A percentile compares a stretch with the other conserved stretches of the same genome.
Evolutionary conservation across 495 filamentous ascomycete species (phyloP).

Genomic region (Mycothermus thermophilus): DNA sequence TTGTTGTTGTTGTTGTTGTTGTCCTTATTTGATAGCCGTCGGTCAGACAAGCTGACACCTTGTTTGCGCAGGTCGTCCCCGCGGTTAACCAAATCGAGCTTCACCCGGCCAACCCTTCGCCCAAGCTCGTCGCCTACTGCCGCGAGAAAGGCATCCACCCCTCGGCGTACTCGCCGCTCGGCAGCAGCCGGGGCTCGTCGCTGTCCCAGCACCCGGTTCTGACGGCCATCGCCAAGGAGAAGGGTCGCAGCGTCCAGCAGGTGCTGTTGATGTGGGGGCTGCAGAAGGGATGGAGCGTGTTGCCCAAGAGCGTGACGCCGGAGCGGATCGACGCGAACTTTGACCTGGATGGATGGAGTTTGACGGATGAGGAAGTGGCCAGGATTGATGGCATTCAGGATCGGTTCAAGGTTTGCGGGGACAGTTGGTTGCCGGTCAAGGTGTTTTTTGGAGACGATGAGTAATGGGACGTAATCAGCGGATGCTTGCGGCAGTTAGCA

Average conservation of each 20-base stretch:
- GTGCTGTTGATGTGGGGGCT: conserved; percentile 56
- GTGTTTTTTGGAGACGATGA: conserved; percentile 85
- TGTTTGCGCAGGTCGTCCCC: conserved; percentile 48
- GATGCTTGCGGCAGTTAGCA: too few species aligned
- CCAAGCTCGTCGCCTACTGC: conserved; percentile 65
- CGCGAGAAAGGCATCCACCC: conserved; percentile 52
- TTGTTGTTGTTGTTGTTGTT: too few species aligned
- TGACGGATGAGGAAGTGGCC: conserved; percentile 50
- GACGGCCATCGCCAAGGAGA: conserved; percentile 45
- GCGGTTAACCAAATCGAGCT: conserved; percentile 87
- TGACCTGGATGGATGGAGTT: conserved; percentile 49
- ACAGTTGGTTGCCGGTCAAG: conserved; percentile 58
- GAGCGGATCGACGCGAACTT: conserved; percentile 47
- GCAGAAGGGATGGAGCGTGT: conserved; percentile 58
- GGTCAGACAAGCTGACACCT: background rate
- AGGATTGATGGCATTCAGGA: conserved; percentile 49
- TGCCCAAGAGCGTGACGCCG: conserved; percentile 55
- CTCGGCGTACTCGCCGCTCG: conserved; percentile 56
- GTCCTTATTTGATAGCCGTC: background rate
- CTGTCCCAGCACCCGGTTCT: conserved; percentile 49
- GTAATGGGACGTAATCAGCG: too few species aligned
- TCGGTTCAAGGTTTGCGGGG: conserved; percentile 61
- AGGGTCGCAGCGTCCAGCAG: conserved; percentile 54
- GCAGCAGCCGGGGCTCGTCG: conserved; percentile 38
- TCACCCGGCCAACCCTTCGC: conserved; percentile 69